Conservation (phyloP, 2,329 filamentous ascomycete genomes). For the Nannizzia gypsea region DNA sequence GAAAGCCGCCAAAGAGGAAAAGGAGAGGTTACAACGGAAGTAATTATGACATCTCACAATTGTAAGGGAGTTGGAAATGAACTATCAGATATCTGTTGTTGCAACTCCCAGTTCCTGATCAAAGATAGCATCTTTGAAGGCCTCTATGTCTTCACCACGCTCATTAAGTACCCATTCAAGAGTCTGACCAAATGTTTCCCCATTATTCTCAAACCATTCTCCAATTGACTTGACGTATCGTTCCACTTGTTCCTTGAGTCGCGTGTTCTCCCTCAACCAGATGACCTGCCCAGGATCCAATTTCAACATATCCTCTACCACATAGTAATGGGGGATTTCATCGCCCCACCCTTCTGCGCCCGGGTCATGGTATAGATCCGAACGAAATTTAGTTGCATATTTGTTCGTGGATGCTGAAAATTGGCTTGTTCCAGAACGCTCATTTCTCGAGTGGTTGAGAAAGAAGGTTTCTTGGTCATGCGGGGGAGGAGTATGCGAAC, state of each 20-base stretch:
- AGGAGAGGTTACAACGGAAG: not conserved
- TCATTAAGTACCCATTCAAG: slow-evolving; percentile 45
- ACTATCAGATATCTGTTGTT: slow-evolving; percentile 5
- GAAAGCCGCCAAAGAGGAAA: not conserved
- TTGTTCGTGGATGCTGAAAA: slow-evolving; percentile 18
- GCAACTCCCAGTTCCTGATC: slow-evolving; percentile 25
- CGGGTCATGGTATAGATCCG: slow-evolving; percentile 40
- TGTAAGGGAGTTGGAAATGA: not conserved
- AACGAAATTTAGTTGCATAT: slow-evolving; percentile 37
- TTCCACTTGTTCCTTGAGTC: slow-evolving; percentile 47
- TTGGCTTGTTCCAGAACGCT: slow-evolving; percentile 9
- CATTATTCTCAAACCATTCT: slow-evolving; percentile 53
- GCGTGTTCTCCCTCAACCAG: slow-evolving; percentile 45
- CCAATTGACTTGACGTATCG: slow-evolving; percentile 41
- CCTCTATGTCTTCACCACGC: slow-evolving; percentile 41
- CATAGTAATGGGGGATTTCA: slow-evolving; percentile 51
- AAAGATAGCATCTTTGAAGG: slow-evolving; percentile 24
- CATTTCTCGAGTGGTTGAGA: not conserved
- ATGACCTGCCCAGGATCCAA: slow-evolving; percentile 49
- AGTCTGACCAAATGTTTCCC: slow-evolving; percentile 51
- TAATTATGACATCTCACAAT: not conserved
- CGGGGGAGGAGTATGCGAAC: not conserved
- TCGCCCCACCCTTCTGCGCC: slow-evolving; percentile 54
- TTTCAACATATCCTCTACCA: slow-evolving; percentile 54
- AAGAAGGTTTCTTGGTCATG: slow-evolving; percentile 3